Conservation (phyloP, 2,329 filamentous ascomycete genomes). For the Aspergillus transmontanensis region DNA sequence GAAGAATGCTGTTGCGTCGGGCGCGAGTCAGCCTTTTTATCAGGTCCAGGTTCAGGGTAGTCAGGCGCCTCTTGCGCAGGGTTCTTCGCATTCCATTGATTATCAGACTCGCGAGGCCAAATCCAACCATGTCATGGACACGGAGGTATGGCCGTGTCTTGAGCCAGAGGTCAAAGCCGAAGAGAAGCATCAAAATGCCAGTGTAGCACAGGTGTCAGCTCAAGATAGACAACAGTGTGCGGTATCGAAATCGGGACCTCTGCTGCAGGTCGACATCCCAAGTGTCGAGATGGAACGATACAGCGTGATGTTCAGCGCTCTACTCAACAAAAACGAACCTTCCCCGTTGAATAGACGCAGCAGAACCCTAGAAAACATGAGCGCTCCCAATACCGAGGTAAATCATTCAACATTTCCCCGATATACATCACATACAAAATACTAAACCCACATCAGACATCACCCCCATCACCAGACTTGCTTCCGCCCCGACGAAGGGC, state of each 20-base stretch:
- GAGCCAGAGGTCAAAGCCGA: constrained; percentile 27
- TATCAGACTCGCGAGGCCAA: constrained; percentile 14
- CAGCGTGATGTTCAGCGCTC: constrained; percentile 85
- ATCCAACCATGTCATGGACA: constrained; percentile 12
- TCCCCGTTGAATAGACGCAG: constrained; percentile 40
- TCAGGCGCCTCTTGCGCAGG: constrained; percentile 19
- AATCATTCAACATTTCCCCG: constrained; percentile 18
- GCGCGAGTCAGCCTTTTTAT: constrained; percentile 31
- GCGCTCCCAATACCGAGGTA: constrained; percentile 52
- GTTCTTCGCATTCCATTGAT: constrained; percentile 24
- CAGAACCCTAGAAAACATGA: constrained; percentile 52
- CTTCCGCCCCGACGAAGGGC: constrained; percentile 34
- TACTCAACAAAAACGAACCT: constrained; percentile 57
- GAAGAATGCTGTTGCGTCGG: constrained; percentile 32
- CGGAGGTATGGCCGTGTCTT: constrained; percentile 26
- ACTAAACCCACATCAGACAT: constrained; percentile 11
- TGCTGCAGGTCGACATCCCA: constrained; percentile 79
- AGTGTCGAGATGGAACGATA: constrained; percentile 81
- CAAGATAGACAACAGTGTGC: constrained; percentile 9
- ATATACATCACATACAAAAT: background rate
- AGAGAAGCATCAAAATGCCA: constrained; percentile 19
- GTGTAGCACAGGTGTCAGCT: background rate
- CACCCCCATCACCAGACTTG: constrained; percentile 15
- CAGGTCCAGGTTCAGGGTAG: constrained; percentile 24
- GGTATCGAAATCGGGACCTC: constrained; percentile 26